A percentile compares a stretch with the other conserved stretches of the same genome.
phyloP scores from a whole-genome alignment of 345 rosid genomes.

The Heritiera littoralis region DNA sequence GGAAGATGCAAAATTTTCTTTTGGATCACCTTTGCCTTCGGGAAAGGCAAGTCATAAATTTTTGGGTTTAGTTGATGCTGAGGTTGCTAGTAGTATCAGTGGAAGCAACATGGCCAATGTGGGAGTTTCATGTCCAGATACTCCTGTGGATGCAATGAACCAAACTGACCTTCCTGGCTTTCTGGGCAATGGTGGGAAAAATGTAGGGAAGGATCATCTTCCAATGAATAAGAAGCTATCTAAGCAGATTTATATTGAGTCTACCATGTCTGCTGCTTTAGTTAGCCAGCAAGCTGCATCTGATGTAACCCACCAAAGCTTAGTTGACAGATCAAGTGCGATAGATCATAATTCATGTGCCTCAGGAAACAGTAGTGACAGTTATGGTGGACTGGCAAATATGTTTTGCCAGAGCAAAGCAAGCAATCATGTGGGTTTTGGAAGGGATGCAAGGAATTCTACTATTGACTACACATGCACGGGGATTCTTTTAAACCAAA shows the following conservation, averaged over 20 bases:
- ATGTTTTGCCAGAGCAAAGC: conserved; percentile 34
- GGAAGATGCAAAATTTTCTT: conserved; percentile 37
- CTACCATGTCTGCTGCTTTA: conserved; percentile 39
- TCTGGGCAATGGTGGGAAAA: conserved; percentile 22
- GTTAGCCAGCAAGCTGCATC: conserved; percentile 43
- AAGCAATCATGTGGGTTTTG: conserved; percentile 27
- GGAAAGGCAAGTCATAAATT: conserved; percentile 32
- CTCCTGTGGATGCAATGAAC: conserved; percentile 20
- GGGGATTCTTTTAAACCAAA: conserved; percentile 68
- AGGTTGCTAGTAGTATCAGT: conserved; percentile 35
- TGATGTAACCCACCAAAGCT: conserved; percentile 37
- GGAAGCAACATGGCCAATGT: conserved; percentile 21
- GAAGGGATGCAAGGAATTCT: conserved; percentile 36
- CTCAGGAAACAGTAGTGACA: conserved; percentile 41
- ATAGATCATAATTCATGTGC: conserved; percentile 36
- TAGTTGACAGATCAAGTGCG: conserved; percentile 38
- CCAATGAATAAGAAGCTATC: conserved; percentile 28
- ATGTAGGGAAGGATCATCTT: conserved; percentile 27
- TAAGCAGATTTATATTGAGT: conserved; percentile 39
- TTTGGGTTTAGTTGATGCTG: conserved; percentile 37
- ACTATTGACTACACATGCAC: conserved; percentile 33
- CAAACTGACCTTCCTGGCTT: conserved; percentile 19
- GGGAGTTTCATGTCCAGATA: conserved; percentile 28
- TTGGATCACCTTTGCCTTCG: conserved; percentile 24
- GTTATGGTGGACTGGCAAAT: conserved; percentile 34